Evolutionary conservation across 108 stramenopile species (phyloP).

Genomic region (Aurantiochytrium sp.): DNA sequence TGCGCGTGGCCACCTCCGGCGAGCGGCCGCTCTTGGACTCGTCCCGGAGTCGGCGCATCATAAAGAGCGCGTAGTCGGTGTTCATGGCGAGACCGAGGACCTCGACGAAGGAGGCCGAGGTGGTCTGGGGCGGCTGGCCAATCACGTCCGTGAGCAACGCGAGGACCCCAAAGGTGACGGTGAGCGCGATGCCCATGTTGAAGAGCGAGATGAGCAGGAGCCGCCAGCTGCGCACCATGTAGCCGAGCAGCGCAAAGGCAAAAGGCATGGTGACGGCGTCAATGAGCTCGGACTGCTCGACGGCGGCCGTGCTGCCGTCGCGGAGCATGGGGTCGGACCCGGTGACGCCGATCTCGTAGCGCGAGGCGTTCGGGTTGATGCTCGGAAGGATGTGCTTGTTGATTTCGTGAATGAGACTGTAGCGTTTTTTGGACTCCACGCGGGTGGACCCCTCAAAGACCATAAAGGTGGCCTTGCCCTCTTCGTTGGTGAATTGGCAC

Average conservation of each 20-base stretch:
- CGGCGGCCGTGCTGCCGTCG: constrained; percentile 11
- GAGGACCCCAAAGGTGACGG: not conserved
- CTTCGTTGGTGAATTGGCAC: not conserved
- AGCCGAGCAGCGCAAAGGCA: constrained; percentile 18
- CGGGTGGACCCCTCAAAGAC: not conserved
- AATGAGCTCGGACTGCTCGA: constrained; percentile 10
- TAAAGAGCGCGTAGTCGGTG: not conserved
- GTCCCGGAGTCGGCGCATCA: constrained; percentile 1
- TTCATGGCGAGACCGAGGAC: constrained; percentile 25
- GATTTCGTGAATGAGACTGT: not conserved
- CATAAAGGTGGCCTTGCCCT: constrained; percentile 6
- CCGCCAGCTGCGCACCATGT: constrained; percentile 28
- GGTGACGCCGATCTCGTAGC: constrained; percentile 15
- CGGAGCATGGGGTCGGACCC: not conserved
- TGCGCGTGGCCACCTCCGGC: not conserved
- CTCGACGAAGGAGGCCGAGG: constrained; percentile 11
- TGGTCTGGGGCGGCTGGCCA: not conserved
- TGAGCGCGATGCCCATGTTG: not conserved
- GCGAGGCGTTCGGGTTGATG: not conserved
- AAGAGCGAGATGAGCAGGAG: not conserved
- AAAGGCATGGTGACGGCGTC: constrained; percentile 10
- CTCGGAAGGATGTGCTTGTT: not conserved
- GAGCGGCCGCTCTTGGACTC: not conserved
- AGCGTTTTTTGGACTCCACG: not conserved
- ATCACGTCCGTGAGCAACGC: not conserved